These are phyloP conservation scores for Cladosporium sp. DNA, from an alignment of 2,329 filamentous ascomycete species.

Conservation along the genomic window DNA sequence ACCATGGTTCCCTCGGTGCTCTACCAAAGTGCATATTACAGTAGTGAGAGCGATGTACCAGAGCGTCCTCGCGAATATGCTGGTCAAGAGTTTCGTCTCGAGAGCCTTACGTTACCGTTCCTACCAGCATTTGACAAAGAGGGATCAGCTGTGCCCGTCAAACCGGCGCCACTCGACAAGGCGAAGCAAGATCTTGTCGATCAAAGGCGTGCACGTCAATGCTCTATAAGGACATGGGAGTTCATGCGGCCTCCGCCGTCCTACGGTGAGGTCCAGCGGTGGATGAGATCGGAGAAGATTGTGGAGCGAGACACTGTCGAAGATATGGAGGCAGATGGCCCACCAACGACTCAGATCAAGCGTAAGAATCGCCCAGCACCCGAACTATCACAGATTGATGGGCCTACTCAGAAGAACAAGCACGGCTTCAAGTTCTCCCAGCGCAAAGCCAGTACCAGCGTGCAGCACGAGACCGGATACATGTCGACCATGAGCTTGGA, in stretches of 20 bases:
- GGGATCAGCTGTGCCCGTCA: conserved; percentile 58
- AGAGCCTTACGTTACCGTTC: conserved; percentile 74
- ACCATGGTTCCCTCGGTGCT: conserved; percentile 70
- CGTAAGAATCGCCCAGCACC: conserved; percentile 38
- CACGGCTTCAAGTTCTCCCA: conserved; percentile 86
- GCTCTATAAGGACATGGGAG: conserved; percentile 73
- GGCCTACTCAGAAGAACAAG: conserved; percentile 78
- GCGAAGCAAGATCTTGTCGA: conserved; percentile 54
- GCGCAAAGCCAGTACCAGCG: conserved; percentile 70
- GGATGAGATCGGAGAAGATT: conserved; percentile 55
- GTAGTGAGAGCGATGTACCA: conserved; percentile 80
- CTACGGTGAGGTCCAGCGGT: conserved; percentile 67
- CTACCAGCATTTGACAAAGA: conserved; percentile 67
- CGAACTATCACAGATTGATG: conserved; percentile 82
- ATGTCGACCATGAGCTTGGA: conserved; percentile 98
- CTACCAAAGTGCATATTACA: conserved; percentile 85
- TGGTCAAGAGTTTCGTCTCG: conserved; percentile 78
- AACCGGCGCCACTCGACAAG: conserved; percentile 58
- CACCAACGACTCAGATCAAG: conserved; percentile 34
- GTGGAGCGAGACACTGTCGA: conserved; percentile 25
- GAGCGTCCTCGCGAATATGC: conserved; percentile 78
- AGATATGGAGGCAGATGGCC: conserved; percentile 35
- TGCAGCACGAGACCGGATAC: conserved; percentile 83
- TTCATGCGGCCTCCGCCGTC: conserved; percentile 71
- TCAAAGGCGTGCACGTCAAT: conserved; percentile 57